phyloP scores from a whole-genome alignment of 345 rosid genomes.

The Eucalyptus regnans region DNA sequence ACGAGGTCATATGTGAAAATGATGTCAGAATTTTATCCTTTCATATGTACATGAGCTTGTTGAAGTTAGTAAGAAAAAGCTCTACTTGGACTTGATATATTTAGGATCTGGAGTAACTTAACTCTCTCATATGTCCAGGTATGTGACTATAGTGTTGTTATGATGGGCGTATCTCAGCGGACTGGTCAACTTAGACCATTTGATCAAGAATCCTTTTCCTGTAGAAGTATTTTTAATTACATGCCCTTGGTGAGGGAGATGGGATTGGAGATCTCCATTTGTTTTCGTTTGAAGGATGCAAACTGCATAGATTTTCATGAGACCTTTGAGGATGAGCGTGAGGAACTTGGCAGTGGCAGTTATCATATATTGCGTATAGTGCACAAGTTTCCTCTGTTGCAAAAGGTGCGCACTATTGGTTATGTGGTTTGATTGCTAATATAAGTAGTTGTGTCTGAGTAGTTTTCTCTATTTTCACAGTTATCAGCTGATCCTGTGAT shows the following conservation, averaged over 20 bases:
- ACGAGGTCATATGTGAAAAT: conserved; percentile 35
- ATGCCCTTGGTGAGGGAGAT: conserved; percentile 12
- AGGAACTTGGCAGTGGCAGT: conserved; percentile 28
- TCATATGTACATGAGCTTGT: conserved; percentile 2
- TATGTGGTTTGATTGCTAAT: not conserved
- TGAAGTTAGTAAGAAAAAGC: not conserved
- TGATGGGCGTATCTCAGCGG: conserved; percentile 45
- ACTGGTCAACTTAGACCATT: conserved; percentile 8
- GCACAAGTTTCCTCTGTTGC: conserved; percentile 52
- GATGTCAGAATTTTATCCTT: not conserved
- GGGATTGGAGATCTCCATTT: conserved; percentile 18
- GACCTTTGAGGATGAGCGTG: conserved; percentile 11
- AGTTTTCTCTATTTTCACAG: conserved; percentile 10
- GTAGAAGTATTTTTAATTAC: conserved; percentile 34
- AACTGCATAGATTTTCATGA: conserved; percentile 21
- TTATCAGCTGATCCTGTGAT: conserved; percentile 27
- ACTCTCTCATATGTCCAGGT: conserved; percentile 33
- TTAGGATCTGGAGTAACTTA: not conserved
- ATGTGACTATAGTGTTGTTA: conserved; percentile 31
- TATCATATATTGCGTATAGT: conserved; percentile 53
- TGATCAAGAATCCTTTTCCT: conserved; percentile 19
- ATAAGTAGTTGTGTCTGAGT: not conserved
- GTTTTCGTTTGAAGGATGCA: conserved; percentile 22
- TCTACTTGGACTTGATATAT: not conserved
- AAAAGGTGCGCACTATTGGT: conserved; percentile 21